Evolutionary conservation across 352 stramenopile genomes (phyloP).

Genomic region (Pythium myriotylum): DNA sequence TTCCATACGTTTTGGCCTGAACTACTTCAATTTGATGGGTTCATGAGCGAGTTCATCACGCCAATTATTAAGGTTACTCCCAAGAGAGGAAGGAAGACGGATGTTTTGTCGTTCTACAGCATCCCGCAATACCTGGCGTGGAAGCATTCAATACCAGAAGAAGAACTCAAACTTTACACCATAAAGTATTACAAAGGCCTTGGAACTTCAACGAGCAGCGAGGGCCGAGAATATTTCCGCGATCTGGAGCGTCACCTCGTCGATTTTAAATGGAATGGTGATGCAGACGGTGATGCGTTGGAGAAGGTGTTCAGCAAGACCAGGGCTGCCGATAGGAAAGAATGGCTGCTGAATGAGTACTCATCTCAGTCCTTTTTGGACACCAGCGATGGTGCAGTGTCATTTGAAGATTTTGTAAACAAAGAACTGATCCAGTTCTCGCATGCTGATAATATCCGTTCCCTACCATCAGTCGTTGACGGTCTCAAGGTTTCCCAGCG

Average conservation of each 20-base stretch:
- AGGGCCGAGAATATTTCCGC: conserved; percentile 99
- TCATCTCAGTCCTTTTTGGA: conserved; percentile 91
- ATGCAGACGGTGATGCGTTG: conserved; percentile 92
- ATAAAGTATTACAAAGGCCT: conserved; percentile 99
- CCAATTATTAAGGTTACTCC: conserved; percentile 97
- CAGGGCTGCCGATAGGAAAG: conserved; percentile 95
- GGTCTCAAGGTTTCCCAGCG: conserved; percentile 98
- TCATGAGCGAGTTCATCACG: conserved; percentile 99
- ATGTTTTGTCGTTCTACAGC: conserved; percentile 95
- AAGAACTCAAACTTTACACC: conserved; percentile 88
- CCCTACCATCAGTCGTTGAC: conserved; percentile 96
- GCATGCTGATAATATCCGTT: conserved; percentile 95
- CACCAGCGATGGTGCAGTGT: conserved; percentile 89
- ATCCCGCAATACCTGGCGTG: conserved; percentile 97
- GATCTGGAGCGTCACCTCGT: conserved; percentile 96
- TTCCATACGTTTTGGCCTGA: conserved; percentile 99
- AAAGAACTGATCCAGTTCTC: conserved; percentile 99
- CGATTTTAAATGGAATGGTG: conserved; percentile 75
- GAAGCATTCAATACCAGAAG: conserved; percentile 70
- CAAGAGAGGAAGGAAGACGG: conserved; percentile 72
- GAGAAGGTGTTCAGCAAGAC: conserved; percentile 99
- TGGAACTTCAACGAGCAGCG: conserved; percentile 96
- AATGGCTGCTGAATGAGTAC: conserved; percentile 93
- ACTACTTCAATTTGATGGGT: conserved; percentile 93
- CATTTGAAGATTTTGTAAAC: conserved; percentile 98